Evolutionary conservation across 192 early-diverging fungal species (phyloP), one percentile per base, ranked within the genome.

Genomic region (Cladochytrium replicatum): DNA sequence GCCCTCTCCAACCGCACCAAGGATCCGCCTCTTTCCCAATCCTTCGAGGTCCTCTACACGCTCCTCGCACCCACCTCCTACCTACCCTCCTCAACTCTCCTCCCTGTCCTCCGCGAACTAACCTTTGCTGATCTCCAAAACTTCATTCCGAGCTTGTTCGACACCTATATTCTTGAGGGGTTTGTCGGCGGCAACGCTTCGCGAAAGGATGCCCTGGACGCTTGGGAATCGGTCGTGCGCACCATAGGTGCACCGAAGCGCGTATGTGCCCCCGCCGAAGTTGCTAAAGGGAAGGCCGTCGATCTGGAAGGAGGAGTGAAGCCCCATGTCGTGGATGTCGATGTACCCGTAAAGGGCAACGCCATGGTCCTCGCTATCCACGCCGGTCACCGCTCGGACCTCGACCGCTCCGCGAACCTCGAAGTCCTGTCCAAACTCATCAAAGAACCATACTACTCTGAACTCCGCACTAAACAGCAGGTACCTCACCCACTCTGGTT

Each of bases 371-470:
- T 52, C 56, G 32, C 47, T 1, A 15, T 40, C 11, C 9, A 30
- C 1, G 9, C 48, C 22, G 67, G 67, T 1, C 9, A 29, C 5
- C 43, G 40, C 15, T 46, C 25, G 11, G 41, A 46, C 9, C 11
- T 34, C 8, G 1, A 27, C 29, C 27, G 58, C 17, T 53, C 50
- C n/a, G 58, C 44, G 9, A 44, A 51, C 42, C n/a, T n/a, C n/a
- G 55, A 61, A 37, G 17, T 69, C 4, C 43, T 69, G 7, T 17
- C 50, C 24, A 69, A 69, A 41, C 41, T 69, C 15, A 41, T 61
- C 15, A 64, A 69, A 50, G 67, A 69, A 48, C 67, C 67, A 19
- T 61, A 65, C 31, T 69, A 66, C 31, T 55, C 62, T 13, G 63
- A 66, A 38, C 47, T 49, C 9, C 38, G 67, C n/a, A 69, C 60